Conservation (phyloP, 2,329 filamentous ascomycete genomes). For the Sporothrix schenckii region DNA sequence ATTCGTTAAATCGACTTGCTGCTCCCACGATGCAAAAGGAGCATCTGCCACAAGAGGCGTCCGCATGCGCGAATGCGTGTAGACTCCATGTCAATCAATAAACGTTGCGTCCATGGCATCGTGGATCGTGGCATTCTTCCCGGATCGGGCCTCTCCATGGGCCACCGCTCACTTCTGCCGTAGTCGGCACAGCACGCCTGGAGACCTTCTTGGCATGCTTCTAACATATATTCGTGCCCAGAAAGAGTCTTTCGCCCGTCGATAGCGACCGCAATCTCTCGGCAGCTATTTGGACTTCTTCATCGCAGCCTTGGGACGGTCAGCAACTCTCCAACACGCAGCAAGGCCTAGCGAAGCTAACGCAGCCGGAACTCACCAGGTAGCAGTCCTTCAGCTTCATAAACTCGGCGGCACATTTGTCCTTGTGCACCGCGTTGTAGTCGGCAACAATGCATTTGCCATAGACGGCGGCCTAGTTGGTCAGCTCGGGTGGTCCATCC, state of each 20-base stretch:
- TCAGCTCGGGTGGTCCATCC: neutral
- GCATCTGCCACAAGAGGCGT: neutral
- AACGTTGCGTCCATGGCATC: neutral
- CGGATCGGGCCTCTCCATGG: too few relatives aligned
- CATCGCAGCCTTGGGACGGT: conserved; percentile 25
- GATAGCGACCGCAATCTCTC: neutral
- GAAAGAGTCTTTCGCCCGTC: too few relatives aligned
- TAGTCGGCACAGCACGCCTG: too few relatives aligned
- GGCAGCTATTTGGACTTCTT: conserved; percentile 30
- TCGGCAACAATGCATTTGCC: conserved; percentile 90
- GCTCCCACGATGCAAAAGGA: neutral
- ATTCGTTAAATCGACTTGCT: too few relatives aligned
- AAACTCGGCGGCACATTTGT: conserved; percentile 88
- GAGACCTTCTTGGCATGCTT: too few relatives aligned
- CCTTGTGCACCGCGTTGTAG: conserved; percentile 86
- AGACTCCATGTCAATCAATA: neutral
- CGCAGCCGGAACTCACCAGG: conserved; percentile 58
- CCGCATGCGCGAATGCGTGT: neutral
- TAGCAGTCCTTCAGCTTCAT: conserved; percentile 85
- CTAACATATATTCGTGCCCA: too few relatives aligned
- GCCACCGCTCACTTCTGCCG: too few relatives aligned
- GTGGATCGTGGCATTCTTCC: too few relatives aligned
- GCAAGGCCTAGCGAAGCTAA: neutral
- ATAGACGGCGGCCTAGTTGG: conserved; percentile 72
- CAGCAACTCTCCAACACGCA: neutral